Conservation (phyloP, 2,329 filamentous ascomycete species). For the Fusarium paranaense region DNA sequence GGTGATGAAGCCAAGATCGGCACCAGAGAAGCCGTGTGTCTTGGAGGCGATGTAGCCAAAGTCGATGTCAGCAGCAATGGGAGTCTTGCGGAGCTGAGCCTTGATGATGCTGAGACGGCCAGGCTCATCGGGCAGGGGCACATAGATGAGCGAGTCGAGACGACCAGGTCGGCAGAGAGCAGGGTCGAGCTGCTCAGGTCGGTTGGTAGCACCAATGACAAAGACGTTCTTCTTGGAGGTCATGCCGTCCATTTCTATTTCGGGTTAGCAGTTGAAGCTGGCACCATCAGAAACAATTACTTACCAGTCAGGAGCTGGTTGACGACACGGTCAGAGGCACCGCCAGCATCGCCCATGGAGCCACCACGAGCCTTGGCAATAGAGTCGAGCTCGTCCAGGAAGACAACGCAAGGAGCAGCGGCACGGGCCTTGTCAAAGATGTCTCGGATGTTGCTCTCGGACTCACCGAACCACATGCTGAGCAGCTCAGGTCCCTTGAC, state of each 20-base stretch:
- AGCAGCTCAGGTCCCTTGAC: conserved; percentile 98
- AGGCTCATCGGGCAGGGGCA: conserved; percentile 91
- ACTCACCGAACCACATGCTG: conserved; percentile 99
- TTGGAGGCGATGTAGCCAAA: conserved; percentile 92
- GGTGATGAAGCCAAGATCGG: conserved; percentile 98
- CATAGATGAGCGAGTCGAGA: conserved; percentile 98
- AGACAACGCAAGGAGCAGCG: conserved; percentile 97
- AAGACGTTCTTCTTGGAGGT: conserved; percentile 99
- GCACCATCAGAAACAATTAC: conserved; percentile 46
- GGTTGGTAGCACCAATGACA: conserved; percentile 98
- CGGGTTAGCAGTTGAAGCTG: conserved; percentile 53
- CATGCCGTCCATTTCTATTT: conserved; percentile 96
- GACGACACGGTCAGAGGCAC: conserved; percentile 98
- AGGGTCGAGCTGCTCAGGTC: conserved; percentile 98
- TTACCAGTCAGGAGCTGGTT: conserved; percentile 98
- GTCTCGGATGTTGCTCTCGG: conserved; percentile 99
- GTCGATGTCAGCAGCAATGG: conserved; percentile 88
- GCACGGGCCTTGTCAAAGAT: conserved; percentile 99
- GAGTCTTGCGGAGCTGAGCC: conserved; percentile 98
- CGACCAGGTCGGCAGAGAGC: conserved; percentile 97
- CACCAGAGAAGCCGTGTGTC: conserved; percentile 99
- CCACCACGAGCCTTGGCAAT: conserved; percentile 99
- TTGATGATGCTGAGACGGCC: conserved; percentile 91
- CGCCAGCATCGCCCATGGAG: conserved; percentile 93
- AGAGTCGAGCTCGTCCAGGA: conserved; percentile 98